These are phyloP conservation scores for Debaryomyces maramus DNA, from an alignment of 805 yeast genomes.

Conservation along the genomic window DNA sequence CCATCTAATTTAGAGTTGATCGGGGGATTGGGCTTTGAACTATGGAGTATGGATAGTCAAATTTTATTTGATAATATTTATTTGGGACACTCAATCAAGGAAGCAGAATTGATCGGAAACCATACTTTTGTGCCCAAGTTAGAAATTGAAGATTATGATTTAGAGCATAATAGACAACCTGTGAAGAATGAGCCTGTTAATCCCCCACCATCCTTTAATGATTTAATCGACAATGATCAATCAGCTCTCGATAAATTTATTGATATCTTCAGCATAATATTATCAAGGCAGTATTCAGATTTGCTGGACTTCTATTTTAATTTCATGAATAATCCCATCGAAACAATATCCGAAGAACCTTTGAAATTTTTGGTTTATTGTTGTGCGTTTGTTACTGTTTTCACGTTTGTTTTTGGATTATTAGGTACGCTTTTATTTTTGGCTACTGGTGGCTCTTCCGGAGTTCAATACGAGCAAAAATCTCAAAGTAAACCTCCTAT, in stretches of 20 bases:
- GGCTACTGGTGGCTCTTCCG: slow-evolving; percentile 14
- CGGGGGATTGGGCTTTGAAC: slow-evolving; percentile 83
- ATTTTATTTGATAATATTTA: slow-evolving; percentile 82
- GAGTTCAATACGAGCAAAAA: neutral
- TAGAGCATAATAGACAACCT: slow-evolving; percentile 42
- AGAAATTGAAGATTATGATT: slow-evolving; percentile 47
- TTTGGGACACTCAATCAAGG: slow-evolving; percentile 78
- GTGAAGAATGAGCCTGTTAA: slow-evolving; percentile 40
- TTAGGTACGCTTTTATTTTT: slow-evolving; percentile 37
- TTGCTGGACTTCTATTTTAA: slow-evolving; percentile 37
- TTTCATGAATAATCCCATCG: slow-evolving; percentile 46
- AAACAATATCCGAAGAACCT: slow-evolving; percentile 47
- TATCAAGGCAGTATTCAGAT: slow-evolving; percentile 19
- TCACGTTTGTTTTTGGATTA: slow-evolving; percentile 45
- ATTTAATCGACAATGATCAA: slow-evolving; percentile 24
- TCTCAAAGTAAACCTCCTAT: neutral
- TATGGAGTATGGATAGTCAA: slow-evolving; percentile 82
- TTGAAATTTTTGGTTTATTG: slow-evolving; percentile 51
- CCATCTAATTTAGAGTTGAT: slow-evolving; percentile 62
- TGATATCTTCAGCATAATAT: slow-evolving; percentile 19
- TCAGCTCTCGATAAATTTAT: neutral
- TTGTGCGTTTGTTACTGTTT: slow-evolving; percentile 37
- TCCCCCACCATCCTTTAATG: slow-evolving; percentile 46
- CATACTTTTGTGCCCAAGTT: slow-evolving; percentile 61
- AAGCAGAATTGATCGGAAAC: slow-evolving; percentile 84